Evolutionary conservation across 1,284 basidiomycete genomes (phyloP).

Genomic region (Naganishia sp.): DNA sequence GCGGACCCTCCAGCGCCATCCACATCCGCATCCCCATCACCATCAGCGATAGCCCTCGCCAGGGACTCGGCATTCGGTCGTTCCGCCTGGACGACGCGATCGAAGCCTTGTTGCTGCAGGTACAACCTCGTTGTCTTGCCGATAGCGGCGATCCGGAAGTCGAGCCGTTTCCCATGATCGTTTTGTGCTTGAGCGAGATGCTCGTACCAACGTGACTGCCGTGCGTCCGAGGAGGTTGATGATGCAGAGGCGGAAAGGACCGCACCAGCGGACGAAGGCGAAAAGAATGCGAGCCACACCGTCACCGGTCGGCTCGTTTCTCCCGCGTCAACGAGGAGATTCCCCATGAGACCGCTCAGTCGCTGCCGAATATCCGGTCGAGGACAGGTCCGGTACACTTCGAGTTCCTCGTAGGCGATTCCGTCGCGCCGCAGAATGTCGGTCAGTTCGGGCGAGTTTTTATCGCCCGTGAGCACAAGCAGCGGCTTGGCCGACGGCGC

Average conservation of each 20-base stretch:
- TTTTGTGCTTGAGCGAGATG: background rate
- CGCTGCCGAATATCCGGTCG: constrained; percentile 7
- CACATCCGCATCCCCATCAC: background rate
- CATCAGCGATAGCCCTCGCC: constrained; percentile 34
- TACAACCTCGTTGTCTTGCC: constrained; percentile 47
- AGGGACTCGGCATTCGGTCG: constrained; percentile 45
- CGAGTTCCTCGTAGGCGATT: background rate
- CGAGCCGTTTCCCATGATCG: background rate
- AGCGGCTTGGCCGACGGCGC: constrained; percentile 4
- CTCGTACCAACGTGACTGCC: background rate
- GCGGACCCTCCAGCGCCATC: background rate
- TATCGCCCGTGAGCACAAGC: constrained; percentile 32
- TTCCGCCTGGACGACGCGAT: constrained; percentile 44
- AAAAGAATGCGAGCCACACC: constrained; percentile 49
- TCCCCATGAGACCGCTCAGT: background rate
- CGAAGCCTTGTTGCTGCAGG: constrained; percentile 34
- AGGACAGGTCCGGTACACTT: constrained; percentile 26
- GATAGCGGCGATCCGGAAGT: constrained; percentile 41
- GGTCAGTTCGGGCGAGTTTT: constrained; percentile 28
- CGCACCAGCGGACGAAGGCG: constrained; percentile 44
- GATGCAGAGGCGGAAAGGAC: constrained; percentile 34
- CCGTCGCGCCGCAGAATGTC: constrained; percentile 1
- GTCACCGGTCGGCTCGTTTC: background rate
- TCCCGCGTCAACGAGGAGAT: background rate
- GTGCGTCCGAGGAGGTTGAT: background rate